Percentiles rank a stretch among this genome's conserved stretches.
These are phyloP conservation scores for Lipomyces anomalus DNA, from an alignment of 805 yeast genomes.

Conservation along the genomic window DNA sequence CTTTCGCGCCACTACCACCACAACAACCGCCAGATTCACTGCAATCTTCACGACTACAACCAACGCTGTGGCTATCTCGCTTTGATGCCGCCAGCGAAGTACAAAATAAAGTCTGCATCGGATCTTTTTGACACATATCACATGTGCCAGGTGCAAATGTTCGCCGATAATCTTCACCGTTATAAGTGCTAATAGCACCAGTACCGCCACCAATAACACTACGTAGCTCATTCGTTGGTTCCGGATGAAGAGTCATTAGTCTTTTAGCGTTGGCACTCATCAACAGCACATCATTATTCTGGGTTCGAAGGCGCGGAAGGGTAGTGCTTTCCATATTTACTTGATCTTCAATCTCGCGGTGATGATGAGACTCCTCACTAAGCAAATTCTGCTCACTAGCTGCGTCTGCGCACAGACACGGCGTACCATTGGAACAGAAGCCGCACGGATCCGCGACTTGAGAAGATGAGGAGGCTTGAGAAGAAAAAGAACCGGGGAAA, in stretches of 20 bases:
- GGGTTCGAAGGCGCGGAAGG: constrained; percentile 18
- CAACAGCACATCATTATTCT: constrained; percentile 6
- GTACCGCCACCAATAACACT: constrained; percentile 5
- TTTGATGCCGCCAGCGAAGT: constrained; percentile 60
- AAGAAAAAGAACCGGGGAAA: not conserved
- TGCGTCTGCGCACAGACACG: constrained; percentile 86
- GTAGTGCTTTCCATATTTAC: constrained; percentile 10
- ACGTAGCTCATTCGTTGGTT: constrained; percentile 50
- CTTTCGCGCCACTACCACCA: constrained; percentile 20
- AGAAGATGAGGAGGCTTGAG: not conserved
- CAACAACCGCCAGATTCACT: constrained; percentile 33
- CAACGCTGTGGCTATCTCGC: constrained; percentile 11
- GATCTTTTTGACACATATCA: constrained; percentile 74
- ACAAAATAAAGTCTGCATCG: constrained; percentile 83
- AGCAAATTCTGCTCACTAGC: constrained; percentile 36
- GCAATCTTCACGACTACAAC: constrained; percentile 16
- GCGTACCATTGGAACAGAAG: constrained; percentile 85
- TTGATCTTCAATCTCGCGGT: constrained; percentile 5
- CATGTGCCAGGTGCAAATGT: constrained; percentile 70
- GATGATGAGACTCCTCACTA: too few relatives aligned
- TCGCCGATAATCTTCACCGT: constrained; percentile 45
- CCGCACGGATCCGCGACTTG: constrained; percentile 75
- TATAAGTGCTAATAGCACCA: constrained; percentile 19
- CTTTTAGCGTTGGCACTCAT: constrained; percentile 31
- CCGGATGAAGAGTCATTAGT: constrained; percentile 59